phyloP scores from a whole-genome alignment of 345 rosid species.

The Eucalyptus sp. region DNA sequence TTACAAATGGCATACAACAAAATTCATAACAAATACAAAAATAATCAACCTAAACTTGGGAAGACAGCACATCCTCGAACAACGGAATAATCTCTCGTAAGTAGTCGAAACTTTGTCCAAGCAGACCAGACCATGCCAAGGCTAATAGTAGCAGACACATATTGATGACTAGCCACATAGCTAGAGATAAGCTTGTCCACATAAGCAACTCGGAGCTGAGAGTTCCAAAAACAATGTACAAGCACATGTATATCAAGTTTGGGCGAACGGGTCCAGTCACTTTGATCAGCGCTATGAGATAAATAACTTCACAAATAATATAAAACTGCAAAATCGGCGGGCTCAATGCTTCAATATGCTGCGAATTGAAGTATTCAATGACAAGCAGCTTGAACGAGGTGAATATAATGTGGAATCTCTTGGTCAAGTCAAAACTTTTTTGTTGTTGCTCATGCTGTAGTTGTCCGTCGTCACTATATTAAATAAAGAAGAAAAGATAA shows the following conservation, averaged over 20 bases:
- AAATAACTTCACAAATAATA: neutral
- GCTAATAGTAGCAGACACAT: neutral
- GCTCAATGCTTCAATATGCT: accelerated
- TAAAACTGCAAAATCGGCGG: accelerated
- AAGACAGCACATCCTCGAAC: neutral
- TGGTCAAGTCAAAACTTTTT: no score
- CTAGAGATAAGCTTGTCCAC: accelerated
- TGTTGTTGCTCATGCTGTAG: no score
- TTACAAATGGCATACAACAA: accelerated
- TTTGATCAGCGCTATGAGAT: accelerated
- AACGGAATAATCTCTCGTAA: neutral
- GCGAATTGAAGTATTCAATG: accelerated
- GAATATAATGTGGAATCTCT: no score
- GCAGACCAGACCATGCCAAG: accelerated
- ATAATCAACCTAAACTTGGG: no score
- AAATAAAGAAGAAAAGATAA: no score
- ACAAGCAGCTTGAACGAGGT: no score
- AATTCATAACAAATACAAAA: no score
- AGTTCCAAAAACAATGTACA: neutral
- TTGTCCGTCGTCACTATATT: accelerated
- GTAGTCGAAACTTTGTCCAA: accelerated
- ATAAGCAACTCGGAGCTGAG: neutral
- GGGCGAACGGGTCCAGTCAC: accelerated
- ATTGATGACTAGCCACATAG: accelerated
- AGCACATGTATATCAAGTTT: no score